Conservation (phyloP, 768 basidiomycete genomes). For the Pulveroboletus sp. region DNA sequence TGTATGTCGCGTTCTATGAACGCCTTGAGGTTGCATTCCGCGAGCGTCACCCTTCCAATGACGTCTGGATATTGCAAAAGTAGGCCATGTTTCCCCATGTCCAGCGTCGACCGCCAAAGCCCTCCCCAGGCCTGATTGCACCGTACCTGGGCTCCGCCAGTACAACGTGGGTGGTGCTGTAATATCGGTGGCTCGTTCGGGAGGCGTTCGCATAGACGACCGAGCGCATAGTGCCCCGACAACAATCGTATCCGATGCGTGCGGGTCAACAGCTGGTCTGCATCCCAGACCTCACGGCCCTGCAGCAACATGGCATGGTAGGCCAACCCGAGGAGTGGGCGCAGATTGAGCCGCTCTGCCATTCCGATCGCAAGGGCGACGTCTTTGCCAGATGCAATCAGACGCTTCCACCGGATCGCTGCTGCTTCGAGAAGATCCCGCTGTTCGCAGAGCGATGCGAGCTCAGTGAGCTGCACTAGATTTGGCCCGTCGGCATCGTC, state of each 20-base stretch:
- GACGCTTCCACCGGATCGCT: conserved; percentile 45
- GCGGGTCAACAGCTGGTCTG: conserved; percentile 42
- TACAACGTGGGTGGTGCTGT: conserved; percentile 42
- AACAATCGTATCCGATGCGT: conserved; percentile 51
- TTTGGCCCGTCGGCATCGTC: conserved; percentile 35
- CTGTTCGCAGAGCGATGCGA: conserved; percentile 50
- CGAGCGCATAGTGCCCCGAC: conserved; percentile 51
- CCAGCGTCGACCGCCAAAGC: conserved; percentile 45
- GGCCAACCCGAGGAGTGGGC: conserved; percentile 45
- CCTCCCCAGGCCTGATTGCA: conserved; percentile 45
- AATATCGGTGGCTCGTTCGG: conserved; percentile 41
- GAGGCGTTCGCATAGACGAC: conserved; percentile 43
- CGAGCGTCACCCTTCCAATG: conserved; percentile 44
- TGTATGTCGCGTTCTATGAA: conserved; percentile 43
- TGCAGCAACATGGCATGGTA: conserved; percentile 53
- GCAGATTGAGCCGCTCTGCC: conserved; percentile 47
- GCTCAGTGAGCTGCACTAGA: conserved; percentile 49
- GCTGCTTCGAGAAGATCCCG: conserved; percentile 42
- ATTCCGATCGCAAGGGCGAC: conserved; percentile 44
- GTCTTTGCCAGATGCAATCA: conserved; percentile 44
- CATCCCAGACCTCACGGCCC: conserved; percentile 48
- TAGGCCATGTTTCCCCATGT: conserved; percentile 36
- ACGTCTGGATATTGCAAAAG: conserved; percentile 45
- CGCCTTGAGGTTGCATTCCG: conserved; percentile 46
- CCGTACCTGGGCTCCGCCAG: conserved; percentile 34